phyloP scores from a whole-genome alignment of 1,139 yeast genomes.

The Barnettozyma hawaiiensis region DNA sequence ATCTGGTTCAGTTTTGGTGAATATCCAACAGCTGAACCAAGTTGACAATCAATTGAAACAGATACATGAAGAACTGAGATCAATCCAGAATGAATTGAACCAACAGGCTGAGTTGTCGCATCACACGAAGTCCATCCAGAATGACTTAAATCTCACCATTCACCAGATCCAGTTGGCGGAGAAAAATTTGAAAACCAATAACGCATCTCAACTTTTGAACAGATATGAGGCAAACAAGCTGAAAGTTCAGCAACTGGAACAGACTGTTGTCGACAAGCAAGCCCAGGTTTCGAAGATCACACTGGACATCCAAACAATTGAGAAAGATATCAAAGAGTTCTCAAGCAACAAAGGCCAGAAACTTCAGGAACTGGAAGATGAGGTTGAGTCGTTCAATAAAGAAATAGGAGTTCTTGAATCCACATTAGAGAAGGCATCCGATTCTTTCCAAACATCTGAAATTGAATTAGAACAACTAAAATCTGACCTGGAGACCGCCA shows the following conservation, averaged over 20 bases:
- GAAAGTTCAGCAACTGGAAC: constrained; percentile 45
- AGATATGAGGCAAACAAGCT: constrained; percentile 43
- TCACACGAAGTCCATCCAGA: constrained; percentile 54
- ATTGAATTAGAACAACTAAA: constrained; percentile 67
- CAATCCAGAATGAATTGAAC: constrained; percentile 38
- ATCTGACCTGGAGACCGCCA: constrained; percentile 46
- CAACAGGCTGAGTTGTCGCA: constrained; percentile 43
- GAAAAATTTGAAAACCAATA: constrained; percentile 55
- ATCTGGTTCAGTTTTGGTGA: constrained; percentile 53
- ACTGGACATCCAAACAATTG: constrained; percentile 50
- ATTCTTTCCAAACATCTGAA: constrained; percentile 56
- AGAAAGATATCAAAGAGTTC: constrained; percentile 79
- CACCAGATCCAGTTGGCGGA: constrained; percentile 65
- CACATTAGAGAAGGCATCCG: constrained; percentile 43
- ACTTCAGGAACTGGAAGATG: constrained; percentile 59
- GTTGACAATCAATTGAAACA: constrained; percentile 37
- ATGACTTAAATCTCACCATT: constrained; percentile 55
- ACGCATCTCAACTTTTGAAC: constrained; percentile 45
- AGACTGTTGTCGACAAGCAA: constrained; percentile 36
- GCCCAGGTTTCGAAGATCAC: constrained; percentile 28
- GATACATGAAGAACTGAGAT: constrained; percentile 37
- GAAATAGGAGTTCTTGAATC: constrained; percentile 38
- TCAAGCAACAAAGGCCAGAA: constrained; percentile 75
- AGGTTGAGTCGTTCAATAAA: constrained; percentile 39
- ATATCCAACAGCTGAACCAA: constrained; percentile 65